phyloP scores from a whole-genome alignment of 2,329 filamentous ascomycete species.

The Neofusicoccum parvum region DNA sequence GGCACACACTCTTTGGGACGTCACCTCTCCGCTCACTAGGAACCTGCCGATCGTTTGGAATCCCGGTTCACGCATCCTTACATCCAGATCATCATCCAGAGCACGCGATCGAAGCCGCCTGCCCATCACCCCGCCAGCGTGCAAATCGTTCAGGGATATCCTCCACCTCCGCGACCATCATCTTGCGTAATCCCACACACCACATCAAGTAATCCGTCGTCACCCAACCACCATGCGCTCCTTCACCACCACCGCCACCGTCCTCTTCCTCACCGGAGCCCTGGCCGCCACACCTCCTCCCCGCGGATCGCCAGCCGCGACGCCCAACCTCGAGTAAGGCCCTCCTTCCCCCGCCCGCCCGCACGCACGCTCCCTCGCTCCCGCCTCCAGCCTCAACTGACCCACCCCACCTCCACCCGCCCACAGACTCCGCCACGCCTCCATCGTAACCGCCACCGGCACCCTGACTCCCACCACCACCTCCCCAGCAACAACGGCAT shows the following conservation, averaged over 20 bases:
- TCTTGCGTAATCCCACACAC: no score
- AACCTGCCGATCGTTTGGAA: background rate
- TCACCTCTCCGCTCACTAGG: background rate
- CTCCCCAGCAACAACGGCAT: background rate
- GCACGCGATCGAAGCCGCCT: no score
- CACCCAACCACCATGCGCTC: background rate
- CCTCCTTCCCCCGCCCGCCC: background rate
- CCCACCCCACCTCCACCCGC: background rate
- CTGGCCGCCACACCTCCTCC: background rate
- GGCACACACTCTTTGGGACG: background rate
- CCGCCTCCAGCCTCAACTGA: background rate
- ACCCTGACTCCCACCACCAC: background rate
- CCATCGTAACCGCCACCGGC: background rate
- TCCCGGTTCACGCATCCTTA: no score
- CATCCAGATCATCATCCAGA: no score
- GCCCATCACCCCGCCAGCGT: no score
- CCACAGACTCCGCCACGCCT: background rate
- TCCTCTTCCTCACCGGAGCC: background rate
- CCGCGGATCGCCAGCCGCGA: background rate
- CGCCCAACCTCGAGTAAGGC: slow-evolving; percentile 7
- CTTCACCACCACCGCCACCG: background rate
- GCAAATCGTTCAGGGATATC: no score
- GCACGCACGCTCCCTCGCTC: no score
- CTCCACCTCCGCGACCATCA: no score
- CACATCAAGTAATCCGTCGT: no score